phyloP scores from a whole-genome alignment of 352 stramenopile species.

The Globisporangium cystogenes region DNA sequence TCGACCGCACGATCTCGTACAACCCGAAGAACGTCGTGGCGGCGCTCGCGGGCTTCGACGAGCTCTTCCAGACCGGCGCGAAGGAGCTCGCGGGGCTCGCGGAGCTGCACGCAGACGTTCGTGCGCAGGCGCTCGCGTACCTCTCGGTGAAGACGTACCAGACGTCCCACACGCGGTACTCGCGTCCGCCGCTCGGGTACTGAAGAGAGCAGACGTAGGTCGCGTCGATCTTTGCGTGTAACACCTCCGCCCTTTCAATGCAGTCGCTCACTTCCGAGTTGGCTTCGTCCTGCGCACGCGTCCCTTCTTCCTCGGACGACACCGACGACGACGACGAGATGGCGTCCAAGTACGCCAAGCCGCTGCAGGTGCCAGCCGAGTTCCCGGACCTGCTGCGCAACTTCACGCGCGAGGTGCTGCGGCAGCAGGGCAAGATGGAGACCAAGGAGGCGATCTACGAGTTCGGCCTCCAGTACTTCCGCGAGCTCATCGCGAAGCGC shows the following conservation, averaged over 20 bases:
- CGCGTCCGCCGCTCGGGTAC: slow-evolving; percentile 1
- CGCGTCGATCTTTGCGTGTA: neutral
- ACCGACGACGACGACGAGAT: slow-evolving; percentile 24
- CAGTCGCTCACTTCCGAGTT: neutral
- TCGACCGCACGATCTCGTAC: slow-evolving; percentile 18
- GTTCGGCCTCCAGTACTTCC: slow-evolving; percentile 70
- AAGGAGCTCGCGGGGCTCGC: slow-evolving; percentile 11
- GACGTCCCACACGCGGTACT: slow-evolving; percentile 4
- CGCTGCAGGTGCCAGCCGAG: slow-evolving; percentile 59
- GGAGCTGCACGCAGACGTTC: slow-evolving; percentile 10
- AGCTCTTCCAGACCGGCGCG: slow-evolving; percentile 4
- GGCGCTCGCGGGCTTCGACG: slow-evolving; percentile 12
- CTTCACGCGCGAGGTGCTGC: slow-evolving; percentile 78
- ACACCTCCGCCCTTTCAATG: neutral
- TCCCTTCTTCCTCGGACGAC: no score
- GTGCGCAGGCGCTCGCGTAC: slow-evolving; percentile 14
- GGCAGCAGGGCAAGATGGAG: slow-evolving; percentile 77
- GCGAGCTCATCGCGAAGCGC: slow-evolving; percentile 42
- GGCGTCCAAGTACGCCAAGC: slow-evolving; percentile 83
- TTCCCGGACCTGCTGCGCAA: slow-evolving; percentile 72
- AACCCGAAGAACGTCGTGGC: slow-evolving; percentile 11
- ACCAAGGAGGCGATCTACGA: slow-evolving; percentile 76
- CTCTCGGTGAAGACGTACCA: slow-evolving; percentile 11
- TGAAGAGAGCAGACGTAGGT: no score
- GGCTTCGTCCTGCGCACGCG: neutral